These are phyloP conservation scores for Hamigera avellanea DNA, from an alignment of 495 filamentous ascomycete species.

Conservation along the genomic window DNA sequence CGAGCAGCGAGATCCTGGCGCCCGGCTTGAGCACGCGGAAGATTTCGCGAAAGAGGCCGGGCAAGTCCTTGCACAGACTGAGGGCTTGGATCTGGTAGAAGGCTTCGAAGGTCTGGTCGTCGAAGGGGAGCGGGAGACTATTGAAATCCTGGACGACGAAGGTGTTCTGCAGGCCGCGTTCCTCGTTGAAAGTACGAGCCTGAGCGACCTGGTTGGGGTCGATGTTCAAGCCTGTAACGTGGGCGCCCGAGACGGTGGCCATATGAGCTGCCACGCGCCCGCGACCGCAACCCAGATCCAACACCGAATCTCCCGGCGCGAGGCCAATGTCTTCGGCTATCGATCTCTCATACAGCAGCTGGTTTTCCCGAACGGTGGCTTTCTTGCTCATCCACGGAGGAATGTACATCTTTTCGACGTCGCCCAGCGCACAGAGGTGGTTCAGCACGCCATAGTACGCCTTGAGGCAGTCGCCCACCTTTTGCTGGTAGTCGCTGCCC, in stretches of 20 bases:
- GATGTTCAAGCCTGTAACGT: constrained; percentile 50
- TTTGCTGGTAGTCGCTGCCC: constrained; percentile 46
- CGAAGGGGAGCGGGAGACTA: constrained; percentile 45
- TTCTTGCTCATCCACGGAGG: constrained; percentile 50
- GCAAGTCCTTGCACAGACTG: constrained; percentile 45
- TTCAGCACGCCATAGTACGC: constrained; percentile 54
- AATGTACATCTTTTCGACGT: constrained; percentile 61
- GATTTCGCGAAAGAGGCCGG: constrained; percentile 40
- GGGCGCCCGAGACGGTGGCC: constrained; percentile 41
- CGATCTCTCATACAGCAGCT: constrained; percentile 49
- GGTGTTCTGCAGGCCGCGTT: constrained; percentile 36
- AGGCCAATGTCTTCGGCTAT: constrained; percentile 43
- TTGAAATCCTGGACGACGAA: constrained; percentile 50
- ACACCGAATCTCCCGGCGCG: constrained; percentile 35
- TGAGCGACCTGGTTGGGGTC: constrained; percentile 50
- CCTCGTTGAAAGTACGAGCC: constrained; percentile 38
- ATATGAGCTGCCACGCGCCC: constrained; percentile 53
- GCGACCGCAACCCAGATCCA: constrained; percentile 51
- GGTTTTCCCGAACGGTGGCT: constrained; percentile 37
- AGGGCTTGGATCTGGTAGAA: constrained; percentile 57
- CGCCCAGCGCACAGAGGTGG: constrained; percentile 53
- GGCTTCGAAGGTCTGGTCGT: constrained; percentile 43
- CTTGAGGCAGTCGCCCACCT: constrained; percentile 47
- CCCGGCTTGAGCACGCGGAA: constrained; percentile 47
- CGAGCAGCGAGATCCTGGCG: constrained; percentile 42